phyloP scores from a whole-genome alignment of 768 basidiomycete species.

The Udeniomyces megalosporus region DNA sequence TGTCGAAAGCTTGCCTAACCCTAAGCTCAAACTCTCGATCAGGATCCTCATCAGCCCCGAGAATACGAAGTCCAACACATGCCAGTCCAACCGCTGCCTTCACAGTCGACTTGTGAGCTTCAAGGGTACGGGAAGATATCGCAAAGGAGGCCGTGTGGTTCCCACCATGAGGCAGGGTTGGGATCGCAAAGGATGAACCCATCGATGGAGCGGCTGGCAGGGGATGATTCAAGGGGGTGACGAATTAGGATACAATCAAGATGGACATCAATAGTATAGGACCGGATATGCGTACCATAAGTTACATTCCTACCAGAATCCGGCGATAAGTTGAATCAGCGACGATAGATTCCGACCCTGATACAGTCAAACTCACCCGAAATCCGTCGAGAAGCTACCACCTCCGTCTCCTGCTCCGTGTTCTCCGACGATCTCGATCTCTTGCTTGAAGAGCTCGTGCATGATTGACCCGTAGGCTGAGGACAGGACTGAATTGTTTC shows the following conservation, averaged over 20 bases:
- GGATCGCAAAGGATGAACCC: not conserved
- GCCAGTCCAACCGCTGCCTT: conserved; percentile 22
- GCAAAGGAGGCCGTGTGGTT: conserved; percentile 19
- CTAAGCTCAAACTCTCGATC: not conserved
- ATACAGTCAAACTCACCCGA: conserved; percentile 5
- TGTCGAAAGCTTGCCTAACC: not conserved
- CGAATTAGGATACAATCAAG: not conserved
- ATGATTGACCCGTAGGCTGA: conserved; percentile 8
- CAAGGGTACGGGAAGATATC: conserved; percentile 18
- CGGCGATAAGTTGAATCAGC: not conserved
- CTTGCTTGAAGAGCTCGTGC: conserved; percentile 19
- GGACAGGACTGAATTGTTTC: conserved; percentile 4
- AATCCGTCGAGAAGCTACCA: not conserved
- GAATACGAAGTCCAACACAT: conserved; percentile 16
- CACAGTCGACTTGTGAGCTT: conserved; percentile 22
- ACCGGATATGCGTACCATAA: not conserved
- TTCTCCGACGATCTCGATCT: not conserved
- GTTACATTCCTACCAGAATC: not conserved
- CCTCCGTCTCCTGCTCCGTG: not conserved
- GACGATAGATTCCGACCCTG: not conserved
- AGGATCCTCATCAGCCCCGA: not conserved
- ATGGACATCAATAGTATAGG: not conserved
- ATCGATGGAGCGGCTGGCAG: not conserved
- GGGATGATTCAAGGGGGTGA: too few relatives aligned
- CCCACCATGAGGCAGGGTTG: conserved; percentile 1